Base-by-base conservation (phyloP, 805 yeast genomes). In the Cyberlindnera galapagoensis region DNA sequence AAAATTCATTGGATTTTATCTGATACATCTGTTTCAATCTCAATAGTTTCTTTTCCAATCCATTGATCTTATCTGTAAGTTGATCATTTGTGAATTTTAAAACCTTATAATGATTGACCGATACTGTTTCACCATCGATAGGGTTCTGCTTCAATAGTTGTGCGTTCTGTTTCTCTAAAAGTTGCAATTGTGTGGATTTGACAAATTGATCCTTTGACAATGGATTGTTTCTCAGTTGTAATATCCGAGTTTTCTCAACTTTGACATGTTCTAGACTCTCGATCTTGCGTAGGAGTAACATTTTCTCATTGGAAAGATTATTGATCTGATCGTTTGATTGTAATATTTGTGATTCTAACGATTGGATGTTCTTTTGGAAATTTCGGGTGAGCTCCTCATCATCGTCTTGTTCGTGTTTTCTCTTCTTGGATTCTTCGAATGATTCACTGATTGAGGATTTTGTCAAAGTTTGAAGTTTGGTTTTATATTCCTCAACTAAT, bases 211-310 rank as follows among this genome's bases (percentile, higher is more conserved):
- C 80, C 11, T 62, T 63, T 3, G 66, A 34, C 10, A 77, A 66
- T 2, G 94, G 94, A 50, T 80, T 83, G 20, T 72, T 67, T 28
- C 78, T 65, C 35, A 82, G 55, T 51, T 81, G 81, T 10, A 85
- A 52, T 3, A 84, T 65, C 31, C 76, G 67, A 2, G 66, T 42
- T 31, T 61, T 63, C 24, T 60, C 61, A 28, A 57, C 62, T 26
- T 61, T 60, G 18, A 60, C 38, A 4, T 48, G 47, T 20, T 57
- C 52, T 11, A 60, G 40, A 3, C 59, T 47, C 22, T 60, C 54
- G 10, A 64, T 30, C 31, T 68, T 69, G 12, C 57, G 54, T 9
- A 62, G 55, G 24, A 72, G 46, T 2, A 54, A 39, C 4, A 49
- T 51, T 4, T 62, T 51, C 23, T 63, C 57, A 18, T 56, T 60